A percentile compares a stretch with the other conserved stretches of the same genome.
phyloP scores from a whole-genome alignment of 495 filamentous ascomycete genomes.

The Penicillium coffeae region DNA sequence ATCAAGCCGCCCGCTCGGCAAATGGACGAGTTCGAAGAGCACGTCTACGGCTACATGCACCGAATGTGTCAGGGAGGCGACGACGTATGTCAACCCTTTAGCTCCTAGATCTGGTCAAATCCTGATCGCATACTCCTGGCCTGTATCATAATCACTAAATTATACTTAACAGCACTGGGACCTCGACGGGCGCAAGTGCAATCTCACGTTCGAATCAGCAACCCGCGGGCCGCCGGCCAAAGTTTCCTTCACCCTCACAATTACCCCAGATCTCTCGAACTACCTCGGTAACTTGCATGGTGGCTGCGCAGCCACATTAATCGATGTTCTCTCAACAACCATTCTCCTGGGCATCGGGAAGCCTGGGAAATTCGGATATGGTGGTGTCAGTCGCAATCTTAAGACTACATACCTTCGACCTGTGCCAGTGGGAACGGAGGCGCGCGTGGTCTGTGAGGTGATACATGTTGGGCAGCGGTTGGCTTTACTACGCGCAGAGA shows the following conservation, averaged over 20 bases:
- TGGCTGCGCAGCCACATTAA: slow-evolving; percentile 62
- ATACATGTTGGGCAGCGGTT: slow-evolving; percentile 59
- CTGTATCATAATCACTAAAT: not conserved
- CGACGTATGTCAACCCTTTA: slow-evolving; percentile 22
- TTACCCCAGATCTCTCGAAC: slow-evolving; percentile 56
- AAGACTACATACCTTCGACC: slow-evolving; percentile 67
- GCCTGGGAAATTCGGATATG: slow-evolving; percentile 57
- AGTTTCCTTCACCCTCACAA: slow-evolving; percentile 42
- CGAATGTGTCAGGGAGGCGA: slow-evolving; percentile 20
- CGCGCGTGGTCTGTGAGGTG: slow-evolving; percentile 57
- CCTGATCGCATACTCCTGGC: not conserved
- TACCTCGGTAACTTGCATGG: slow-evolving; percentile 62
- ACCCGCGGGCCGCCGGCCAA: slow-evolving; percentile 29
- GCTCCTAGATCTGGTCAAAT: not conserved
- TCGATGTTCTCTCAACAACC: slow-evolving; percentile 63
- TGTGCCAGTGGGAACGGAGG: slow-evolving; percentile 44
- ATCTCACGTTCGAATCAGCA: slow-evolving; percentile 42
- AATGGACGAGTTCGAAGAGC: slow-evolving; percentile 33
- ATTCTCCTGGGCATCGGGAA: slow-evolving; percentile 52
- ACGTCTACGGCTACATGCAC: slow-evolving; percentile 25
- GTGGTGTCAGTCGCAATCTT: slow-evolving; percentile 65
- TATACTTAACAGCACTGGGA: slow-evolving; percentile 31
- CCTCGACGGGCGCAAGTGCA: slow-evolving; percentile 26
- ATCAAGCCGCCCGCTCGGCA: slow-evolving; percentile 22
- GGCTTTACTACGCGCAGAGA: slow-evolving; percentile 41